Evolutionary conservation across 352 stramenopile species (phyloP).

Genomic region (Saprolegnia parasitica): DNA sequence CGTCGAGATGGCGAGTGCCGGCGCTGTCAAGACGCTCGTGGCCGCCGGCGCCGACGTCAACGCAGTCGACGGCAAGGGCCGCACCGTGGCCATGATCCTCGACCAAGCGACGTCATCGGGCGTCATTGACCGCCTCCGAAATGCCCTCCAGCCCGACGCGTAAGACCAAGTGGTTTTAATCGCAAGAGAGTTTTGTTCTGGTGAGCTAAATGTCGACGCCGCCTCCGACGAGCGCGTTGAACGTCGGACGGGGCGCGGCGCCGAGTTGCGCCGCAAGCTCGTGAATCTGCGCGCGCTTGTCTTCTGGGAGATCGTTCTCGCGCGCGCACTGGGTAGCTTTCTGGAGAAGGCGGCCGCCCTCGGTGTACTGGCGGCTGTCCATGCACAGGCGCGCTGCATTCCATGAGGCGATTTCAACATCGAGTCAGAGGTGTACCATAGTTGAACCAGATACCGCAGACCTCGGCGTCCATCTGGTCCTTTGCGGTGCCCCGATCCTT

Average conservation of each 20-base stretch:
- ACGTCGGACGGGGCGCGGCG: neutral
- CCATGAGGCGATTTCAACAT: neutral
- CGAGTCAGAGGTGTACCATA: slow-evolving; percentile 5
- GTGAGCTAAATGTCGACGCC: no score
- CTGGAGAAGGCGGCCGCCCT: neutral
- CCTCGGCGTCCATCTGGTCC: slow-evolving; percentile 19
- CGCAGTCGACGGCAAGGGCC: slow-evolving; percentile 35
- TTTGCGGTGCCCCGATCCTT: neutral
- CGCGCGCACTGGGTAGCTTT: neutral
- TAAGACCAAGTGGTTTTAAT: neutral
- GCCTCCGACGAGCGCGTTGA: neutral
- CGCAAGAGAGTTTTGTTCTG: no score
- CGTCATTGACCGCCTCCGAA: slow-evolving; percentile 28
- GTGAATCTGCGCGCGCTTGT: neutral
- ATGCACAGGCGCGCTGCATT: slow-evolving; percentile 17
- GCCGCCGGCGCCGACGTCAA: slow-evolving; percentile 24
- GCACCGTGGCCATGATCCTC: slow-evolving; percentile 30
- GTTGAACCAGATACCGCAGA: slow-evolving; percentile 27
- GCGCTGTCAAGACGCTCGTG: slow-evolving; percentile 34
- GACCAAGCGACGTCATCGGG: slow-evolving; percentile 26
- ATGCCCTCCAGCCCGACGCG: slow-evolving; percentile 11
- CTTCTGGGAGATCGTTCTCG: slow-evolving; percentile 8
- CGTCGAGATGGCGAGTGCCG: slow-evolving; percentile 38
- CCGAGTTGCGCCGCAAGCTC: neutral
- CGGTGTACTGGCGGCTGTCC: neutral